A percentile compares a stretch with the other conserved stretches of the same genome.
These are phyloP conservation scores for Leishmania mexicana DNA, from an alignment of 208 protist genomes.

Conservation along the genomic window DNA sequence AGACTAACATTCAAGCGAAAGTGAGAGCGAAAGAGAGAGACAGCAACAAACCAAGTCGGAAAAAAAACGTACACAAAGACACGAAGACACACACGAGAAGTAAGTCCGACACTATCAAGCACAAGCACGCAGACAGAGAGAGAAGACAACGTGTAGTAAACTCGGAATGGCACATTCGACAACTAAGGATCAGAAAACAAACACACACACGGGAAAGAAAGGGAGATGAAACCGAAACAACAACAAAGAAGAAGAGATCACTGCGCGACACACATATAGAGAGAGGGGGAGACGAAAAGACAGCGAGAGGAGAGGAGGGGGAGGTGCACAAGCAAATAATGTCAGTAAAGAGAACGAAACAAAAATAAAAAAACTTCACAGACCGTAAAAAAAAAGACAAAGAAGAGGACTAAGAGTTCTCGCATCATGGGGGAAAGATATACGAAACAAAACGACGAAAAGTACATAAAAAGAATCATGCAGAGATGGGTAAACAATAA, in stretches of 20 bases:
- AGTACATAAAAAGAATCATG: background rate
- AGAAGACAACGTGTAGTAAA: no score
- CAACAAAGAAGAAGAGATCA: background rate
- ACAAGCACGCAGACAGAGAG: background rate
- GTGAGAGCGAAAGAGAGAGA: background rate
- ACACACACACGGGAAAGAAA: background rate
- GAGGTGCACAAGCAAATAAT: conserved; percentile 4
- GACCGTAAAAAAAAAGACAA: background rate
- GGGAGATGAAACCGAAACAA: background rate
- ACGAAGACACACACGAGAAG: background rate
- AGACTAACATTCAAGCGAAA: no score
- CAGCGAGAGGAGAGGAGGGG: background rate
- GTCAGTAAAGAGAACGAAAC: background rate
- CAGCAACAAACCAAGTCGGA: no score
- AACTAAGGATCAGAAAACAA: background rate
- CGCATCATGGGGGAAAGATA: background rate
- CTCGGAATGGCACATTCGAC: background rate
- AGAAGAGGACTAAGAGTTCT: background rate
- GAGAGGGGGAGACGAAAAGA: background rate
- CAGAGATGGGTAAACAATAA: background rate
- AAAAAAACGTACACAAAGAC: background rate
- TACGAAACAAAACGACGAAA: background rate
- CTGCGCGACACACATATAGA: background rate
- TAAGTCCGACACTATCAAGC: background rate
- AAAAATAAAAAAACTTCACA: background rate